These are phyloP conservation scores for Lactarius hatsudake DNA, from an alignment of 768 basidiomycete genomes.

Conservation along the genomic window DNA sequence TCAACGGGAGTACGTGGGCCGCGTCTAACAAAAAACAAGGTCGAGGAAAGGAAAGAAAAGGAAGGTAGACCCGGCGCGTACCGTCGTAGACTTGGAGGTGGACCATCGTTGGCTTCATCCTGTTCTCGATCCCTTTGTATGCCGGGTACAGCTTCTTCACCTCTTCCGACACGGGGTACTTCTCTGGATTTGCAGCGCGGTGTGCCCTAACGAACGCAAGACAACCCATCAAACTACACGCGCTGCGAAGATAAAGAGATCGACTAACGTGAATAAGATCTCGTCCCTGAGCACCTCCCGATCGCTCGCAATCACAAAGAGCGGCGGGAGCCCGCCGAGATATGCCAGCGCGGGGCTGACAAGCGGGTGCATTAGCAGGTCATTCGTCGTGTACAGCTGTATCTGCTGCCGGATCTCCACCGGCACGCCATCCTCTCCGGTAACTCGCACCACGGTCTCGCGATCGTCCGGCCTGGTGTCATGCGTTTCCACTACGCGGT, in stretches of 20 bases:
- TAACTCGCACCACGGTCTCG: constrained; percentile 50
- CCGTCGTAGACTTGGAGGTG: constrained; percentile 95
- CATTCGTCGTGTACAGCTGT: constrained; percentile 85
- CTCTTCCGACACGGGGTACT: constrained; percentile 51
- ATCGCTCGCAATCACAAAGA: constrained; percentile 81
- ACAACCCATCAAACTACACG: neutral
- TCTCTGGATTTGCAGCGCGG: constrained; percentile 81
- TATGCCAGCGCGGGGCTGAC: constrained; percentile 79
- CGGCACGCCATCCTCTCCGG: constrained; percentile 47
- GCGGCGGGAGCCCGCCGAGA: constrained; percentile 86
- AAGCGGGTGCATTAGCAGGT: constrained; percentile 70
- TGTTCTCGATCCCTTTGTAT: constrained; percentile 53
- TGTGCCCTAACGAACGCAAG: constrained; percentile 58
- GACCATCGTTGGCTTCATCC: constrained; percentile 64
- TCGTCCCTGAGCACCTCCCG: constrained; percentile 93
- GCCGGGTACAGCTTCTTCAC: constrained; percentile 54
- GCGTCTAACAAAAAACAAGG: constrained; percentile 44
- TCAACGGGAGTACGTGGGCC: constrained; percentile 67
- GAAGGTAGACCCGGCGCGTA: constrained; percentile 29
- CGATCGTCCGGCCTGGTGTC: constrained; percentile 17
- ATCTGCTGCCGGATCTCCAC: constrained; percentile 65
- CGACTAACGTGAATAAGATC: constrained; percentile 67
- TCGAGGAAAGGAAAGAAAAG: neutral
- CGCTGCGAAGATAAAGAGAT: no score
- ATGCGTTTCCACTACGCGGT: neutral